Evolutionary conservation across 768 basidiomycete genomes (phyloP).

Genomic region (Pisolithus sp.): DNA sequence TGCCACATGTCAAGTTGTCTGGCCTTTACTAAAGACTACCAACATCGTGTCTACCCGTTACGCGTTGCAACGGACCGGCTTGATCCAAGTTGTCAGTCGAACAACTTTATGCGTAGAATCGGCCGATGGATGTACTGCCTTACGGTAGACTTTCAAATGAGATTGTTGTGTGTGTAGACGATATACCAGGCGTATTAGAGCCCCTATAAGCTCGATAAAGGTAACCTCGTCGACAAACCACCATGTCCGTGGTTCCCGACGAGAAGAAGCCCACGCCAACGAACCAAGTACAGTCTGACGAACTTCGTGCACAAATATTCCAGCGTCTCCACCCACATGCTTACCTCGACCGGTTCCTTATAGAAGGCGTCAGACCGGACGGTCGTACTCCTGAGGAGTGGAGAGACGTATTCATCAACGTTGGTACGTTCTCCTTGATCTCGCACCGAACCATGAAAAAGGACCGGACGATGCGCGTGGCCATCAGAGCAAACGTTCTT

Average conservation of each 20-base stretch:
- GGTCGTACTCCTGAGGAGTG: constrained; percentile 65
- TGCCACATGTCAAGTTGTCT: too few relatives aligned
- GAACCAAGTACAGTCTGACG: constrained; percentile 10
- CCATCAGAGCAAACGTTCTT: neutral
- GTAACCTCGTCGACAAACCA: neutral
- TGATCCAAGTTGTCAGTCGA: too few relatives aligned
- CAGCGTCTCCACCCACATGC: constrained; percentile 84
- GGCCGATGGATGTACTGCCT: too few relatives aligned
- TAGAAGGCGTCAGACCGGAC: constrained; percentile 75
- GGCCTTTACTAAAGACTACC: too few relatives aligned
- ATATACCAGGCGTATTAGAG: too few relatives aligned
- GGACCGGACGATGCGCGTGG: neutral
- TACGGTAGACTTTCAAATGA: too few relatives aligned
- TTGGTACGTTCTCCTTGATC: constrained; percentile 48
- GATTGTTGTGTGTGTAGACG: too few relatives aligned
- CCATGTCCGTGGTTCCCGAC: neutral
- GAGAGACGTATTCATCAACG: constrained; percentile 72
- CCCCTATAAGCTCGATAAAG: neutral
- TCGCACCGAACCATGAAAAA: neutral
- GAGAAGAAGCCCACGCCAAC: too few relatives aligned
- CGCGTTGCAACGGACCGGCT: too few relatives aligned
- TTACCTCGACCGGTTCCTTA: constrained; percentile 83
- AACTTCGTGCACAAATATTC: constrained; percentile 46
- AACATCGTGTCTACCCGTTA: too few relatives aligned
- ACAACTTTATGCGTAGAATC: too few relatives aligned